These are phyloP conservation scores for Solanum hybrid DNA, from an alignment of 305 asterid species.

Conservation along the genomic window DNA sequence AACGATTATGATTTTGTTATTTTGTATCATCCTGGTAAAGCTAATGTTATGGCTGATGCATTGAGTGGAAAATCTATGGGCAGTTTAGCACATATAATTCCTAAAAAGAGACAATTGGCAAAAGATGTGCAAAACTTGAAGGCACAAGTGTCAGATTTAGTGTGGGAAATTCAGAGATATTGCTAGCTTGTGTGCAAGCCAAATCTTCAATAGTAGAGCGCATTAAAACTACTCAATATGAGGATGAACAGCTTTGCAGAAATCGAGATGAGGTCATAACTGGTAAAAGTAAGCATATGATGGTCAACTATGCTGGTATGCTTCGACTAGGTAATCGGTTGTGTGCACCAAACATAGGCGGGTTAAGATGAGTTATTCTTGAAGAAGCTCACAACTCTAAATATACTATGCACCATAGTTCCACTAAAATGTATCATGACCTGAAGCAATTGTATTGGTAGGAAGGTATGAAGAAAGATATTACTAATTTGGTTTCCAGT, in stretches of 20 bases:
- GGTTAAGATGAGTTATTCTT: neutral
- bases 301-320: neutral
- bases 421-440: neutral
- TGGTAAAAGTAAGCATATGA: too few species aligned
- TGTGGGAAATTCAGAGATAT: neutral
- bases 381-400: neutral
- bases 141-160: neutral
- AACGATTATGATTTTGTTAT: too few species aligned
- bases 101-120: neutral
- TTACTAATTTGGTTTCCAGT: neutral
- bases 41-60: neutral
- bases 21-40: neutral
- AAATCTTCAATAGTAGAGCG: neutral
- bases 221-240: neutral
- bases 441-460: too few species aligned
- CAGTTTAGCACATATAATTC: neutral
- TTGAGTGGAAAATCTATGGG: neutral
- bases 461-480: neutral
- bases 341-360: neutral
- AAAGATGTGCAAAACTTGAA: neutral
- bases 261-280: neutral
- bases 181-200: too few species aligned
- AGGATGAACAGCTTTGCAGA: neutral
- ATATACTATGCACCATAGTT: neutral
- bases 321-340: neutral